These are phyloP conservation scores for Mycoemilia scoparia DNA, from an alignment of 192 early-diverging fungal genomes.

Conservation along the genomic window DNA sequence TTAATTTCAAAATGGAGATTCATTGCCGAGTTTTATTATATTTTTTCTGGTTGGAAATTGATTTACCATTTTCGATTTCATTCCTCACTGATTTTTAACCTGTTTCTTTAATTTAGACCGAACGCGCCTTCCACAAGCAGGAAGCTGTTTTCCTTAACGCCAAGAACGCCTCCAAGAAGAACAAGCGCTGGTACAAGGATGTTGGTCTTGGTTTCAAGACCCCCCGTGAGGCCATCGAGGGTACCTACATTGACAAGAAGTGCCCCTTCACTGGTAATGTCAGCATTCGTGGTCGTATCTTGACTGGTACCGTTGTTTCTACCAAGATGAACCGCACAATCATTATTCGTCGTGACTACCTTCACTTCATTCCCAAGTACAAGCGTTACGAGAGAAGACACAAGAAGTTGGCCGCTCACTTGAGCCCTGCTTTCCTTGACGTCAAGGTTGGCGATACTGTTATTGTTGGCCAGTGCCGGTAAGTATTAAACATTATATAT, in stretches of 20 bases:
- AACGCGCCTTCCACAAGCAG: constrained; percentile 97
- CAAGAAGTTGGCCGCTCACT: constrained; percentile 96
- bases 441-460: constrained; percentile 75
- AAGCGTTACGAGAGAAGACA: constrained; percentile 99
- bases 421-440: constrained; percentile 87
- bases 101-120: constrained; percentile 40
- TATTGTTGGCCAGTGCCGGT: constrained; percentile 98
- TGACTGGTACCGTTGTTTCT: constrained; percentile 79
- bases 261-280: constrained; percentile 97
- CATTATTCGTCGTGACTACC: constrained; percentile 96
- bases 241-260: constrained; percentile 99
- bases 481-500: no score
- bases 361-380: constrained; percentile 99
- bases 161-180: constrained; percentile 46
- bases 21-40: no score
- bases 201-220: constrained; percentile 99
- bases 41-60: constrained; percentile 1
- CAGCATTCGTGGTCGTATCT: constrained; percentile 94
- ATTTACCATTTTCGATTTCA: background rate
- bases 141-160: constrained; percentile 82
- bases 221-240: constrained; percentile 91
- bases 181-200: constrained; percentile 93
- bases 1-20: no score
- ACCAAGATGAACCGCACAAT: constrained; percentile 99
- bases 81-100: background rate